Base-by-base conservation (phyloP, 1,139 yeast species). In the Pichia sp. region DNA sequence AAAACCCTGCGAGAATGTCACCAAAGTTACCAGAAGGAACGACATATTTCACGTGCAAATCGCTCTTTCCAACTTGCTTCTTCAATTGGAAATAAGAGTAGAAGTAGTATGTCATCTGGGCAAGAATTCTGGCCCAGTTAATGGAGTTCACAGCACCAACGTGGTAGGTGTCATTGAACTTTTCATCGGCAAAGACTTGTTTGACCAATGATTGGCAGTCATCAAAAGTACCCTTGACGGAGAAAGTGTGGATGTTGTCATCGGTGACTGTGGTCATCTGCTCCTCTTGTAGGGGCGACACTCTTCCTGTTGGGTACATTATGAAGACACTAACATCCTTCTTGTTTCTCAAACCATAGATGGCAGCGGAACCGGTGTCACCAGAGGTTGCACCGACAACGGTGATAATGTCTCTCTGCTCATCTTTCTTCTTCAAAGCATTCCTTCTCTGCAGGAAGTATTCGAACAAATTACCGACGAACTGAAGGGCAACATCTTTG, bases 361-460 rank as follows among this genome's bases (percentile, higher is more conserved):
- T 93, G 57, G 99, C 99, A 50, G 99, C 99, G 47, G 96, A 87
- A 50, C 99, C 99, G 46, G 99, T 93, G 67, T 93, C 99, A 64
- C 99, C 99, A 50, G 96, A 87, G 26, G 99, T 93, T 44, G 99
- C 99, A 63, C 99, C 99, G 55, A 93, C 96, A 59, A 93, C 99
- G 40, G 99, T 93, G 63, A 93, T 78, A 57, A 82, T 80, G 62
- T 89, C 95, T 65, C 95, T 79, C 58, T 80, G 77, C 52, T 77
- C 77, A 31, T 72, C 77, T 40, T 51, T 57, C 41, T 79, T 72
- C 66, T 85, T 80, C 45, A 77, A 80, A 31, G 78, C 76, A 66
- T 93, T 93, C 62, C 81, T 79, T 70, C 96, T 85, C 55, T 79
- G 75, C 65, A 93, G 75, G 71, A 93, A 95, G 71, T 80, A 93